phyloP scores from a whole-genome alignment of 129 eudicot genomes.

The Pittosporum tobira region DNA sequence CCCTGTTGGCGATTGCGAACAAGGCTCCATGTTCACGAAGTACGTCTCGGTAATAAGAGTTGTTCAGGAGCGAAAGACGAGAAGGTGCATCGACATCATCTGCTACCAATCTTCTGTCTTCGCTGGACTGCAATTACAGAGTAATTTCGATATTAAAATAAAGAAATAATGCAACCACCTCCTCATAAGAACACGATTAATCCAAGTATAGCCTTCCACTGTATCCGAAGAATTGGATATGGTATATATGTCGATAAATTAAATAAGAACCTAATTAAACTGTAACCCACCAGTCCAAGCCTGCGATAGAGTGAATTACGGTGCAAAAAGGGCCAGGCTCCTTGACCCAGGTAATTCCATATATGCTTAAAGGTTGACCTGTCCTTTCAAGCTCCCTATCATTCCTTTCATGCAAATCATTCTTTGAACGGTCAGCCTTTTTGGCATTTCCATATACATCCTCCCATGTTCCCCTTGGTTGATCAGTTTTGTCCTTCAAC shows the following conservation, averaged over 20 bases:
- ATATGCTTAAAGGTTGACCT: slow-evolving; percentile 76
- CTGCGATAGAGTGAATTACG: slow-evolving; percentile 71
- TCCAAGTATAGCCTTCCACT: background rate
- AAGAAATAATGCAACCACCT: background rate
- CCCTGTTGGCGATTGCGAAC: slow-evolving; percentile 74
- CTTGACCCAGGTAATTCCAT: slow-evolving; percentile 90
- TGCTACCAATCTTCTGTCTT: slow-evolving; percentile 63
- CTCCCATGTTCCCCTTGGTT: slow-evolving; percentile 88
- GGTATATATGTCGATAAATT: background rate
- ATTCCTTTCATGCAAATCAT: slow-evolving; percentile 88
- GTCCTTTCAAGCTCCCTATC: slow-evolving; percentile 96
- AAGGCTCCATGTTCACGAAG: slow-evolving; percentile 88
- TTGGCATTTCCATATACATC: slow-evolving; percentile 82
- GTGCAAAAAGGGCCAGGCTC: slow-evolving; percentile 96
- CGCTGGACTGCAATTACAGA: slow-evolving; percentile 57
- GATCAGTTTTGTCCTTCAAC: slow-evolving; percentile 93
- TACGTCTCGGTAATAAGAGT: slow-evolving; percentile 67
- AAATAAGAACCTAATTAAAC: background rate
- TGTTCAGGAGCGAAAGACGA: slow-evolving; percentile 74
- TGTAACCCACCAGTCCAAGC: slow-evolving; percentile 65
- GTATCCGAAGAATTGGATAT: no score
- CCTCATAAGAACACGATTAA: background rate
- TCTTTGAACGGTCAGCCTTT: slow-evolving; percentile 62
- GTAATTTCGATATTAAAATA: no score
- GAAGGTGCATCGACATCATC: slow-evolving; percentile 94